phyloP scores from a whole-genome alignment of 108 stramenopile species.

The Cylindrotheca closterium region DNA sequence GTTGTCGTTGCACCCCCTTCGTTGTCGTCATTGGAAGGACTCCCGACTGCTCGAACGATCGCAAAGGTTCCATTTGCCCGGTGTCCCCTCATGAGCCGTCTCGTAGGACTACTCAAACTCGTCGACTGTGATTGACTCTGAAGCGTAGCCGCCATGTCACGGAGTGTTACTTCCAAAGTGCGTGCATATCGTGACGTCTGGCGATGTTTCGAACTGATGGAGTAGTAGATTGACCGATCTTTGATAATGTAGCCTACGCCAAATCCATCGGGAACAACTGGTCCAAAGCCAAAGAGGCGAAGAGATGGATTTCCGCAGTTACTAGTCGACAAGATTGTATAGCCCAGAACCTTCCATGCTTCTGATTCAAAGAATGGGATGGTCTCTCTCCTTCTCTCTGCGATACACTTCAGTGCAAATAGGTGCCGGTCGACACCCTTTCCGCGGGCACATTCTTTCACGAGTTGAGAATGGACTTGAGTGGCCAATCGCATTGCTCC shows the following conservation, averaged over 20 bases:
- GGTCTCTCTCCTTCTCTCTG: conserved; percentile 52
- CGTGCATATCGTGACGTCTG: conserved; percentile 76
- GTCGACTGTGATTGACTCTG: neutral
- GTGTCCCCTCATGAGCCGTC: neutral
- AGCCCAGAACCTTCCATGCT: conserved; percentile 71
- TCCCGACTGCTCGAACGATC: too few relatives aligned
- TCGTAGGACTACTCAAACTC: neutral
- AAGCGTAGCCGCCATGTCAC: conserved; percentile 23
- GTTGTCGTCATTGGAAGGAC: neutral
- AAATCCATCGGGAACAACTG: conserved; percentile 70
- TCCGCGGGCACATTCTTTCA: conserved; percentile 67
- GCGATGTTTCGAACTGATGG: conserved; percentile 76
- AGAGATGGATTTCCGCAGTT: conserved; percentile 90
- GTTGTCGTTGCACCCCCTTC: neutral
- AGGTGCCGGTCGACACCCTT: conserved; percentile 82
- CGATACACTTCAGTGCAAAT: conserved; percentile 82
- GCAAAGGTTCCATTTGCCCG: neutral
- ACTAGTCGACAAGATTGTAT: conserved; percentile 81
- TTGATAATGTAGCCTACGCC: conserved; percentile 90
- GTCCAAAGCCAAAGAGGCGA: conserved; percentile 85
- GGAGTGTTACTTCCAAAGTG: conserved; percentile 40
- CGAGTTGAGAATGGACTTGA: conserved; percentile 55
- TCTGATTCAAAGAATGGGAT: conserved; percentile 73
- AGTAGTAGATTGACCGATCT: conserved; percentile 67
- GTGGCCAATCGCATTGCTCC: conserved; percentile 58